Base-by-base conservation (phyloP, 805 yeast genomes). In the Hanseniaspora lindneri region DNA sequence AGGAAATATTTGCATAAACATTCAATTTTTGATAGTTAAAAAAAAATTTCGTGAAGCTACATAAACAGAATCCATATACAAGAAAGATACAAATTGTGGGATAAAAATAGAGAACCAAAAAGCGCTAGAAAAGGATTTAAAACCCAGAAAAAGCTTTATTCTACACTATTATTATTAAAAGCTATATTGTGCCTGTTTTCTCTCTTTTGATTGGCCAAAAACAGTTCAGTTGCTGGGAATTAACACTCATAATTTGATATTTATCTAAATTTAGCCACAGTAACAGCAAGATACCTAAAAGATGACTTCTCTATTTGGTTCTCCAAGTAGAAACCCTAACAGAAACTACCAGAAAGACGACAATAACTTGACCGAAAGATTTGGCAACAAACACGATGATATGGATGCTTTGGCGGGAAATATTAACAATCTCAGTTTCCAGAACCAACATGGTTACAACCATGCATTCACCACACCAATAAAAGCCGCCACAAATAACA, bases 351-450 rank as follows among this genome's bases (percentile, higher is more conserved):
- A 44, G 24, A 35, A 43, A 20, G 17, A 19, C 4, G 23, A 10
- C 13, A 4, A 7, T 19, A 34, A 33, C 14, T 14, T 29, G 3
- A 37, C 29, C 4, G 19, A 27, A 27, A 35, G 48, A 25, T 33
- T 33, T 4, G 14, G 27, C 13, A 34, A 44, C 17, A 29, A 39
- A 19, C 34, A 47, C 13, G 60, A 55, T 25, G 63, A 62, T 21
- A 55, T 64, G 19, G 67, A 62, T 23, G 59, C 58, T 10, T 50
- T 64, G 27, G 60, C 66, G 13, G 66, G 66, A 6, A 61, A 63
- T 53, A 64, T 64, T 47, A 60, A 60, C 39, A 60, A 60, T 35
- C 41, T 64, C 25, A 60, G 62, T 41, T 64, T 64, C 23, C 47
- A 43, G 27, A 48, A 48, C n/a, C 43, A 29, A 46, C 43, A 29